Evolutionary conservation across 768 basidiomycete genomes (phyloP).

Genomic region (Lentinula raphanica): DNA sequence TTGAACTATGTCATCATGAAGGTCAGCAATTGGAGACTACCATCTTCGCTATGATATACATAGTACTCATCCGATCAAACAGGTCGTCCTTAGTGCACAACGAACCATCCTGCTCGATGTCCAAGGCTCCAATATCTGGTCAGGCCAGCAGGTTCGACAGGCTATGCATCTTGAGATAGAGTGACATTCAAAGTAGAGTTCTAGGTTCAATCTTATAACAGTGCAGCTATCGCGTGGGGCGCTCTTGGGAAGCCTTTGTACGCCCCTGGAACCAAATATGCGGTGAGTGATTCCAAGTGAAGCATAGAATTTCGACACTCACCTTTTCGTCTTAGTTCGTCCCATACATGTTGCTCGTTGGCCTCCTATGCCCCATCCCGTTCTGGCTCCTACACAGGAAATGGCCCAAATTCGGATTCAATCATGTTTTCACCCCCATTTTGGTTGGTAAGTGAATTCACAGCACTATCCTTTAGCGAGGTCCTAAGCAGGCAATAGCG

Average conservation of each 20-base stretch:
- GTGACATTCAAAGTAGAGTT: not conserved
- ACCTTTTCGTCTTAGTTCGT: constrained; percentile 29
- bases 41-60: not conserved
- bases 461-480: not conserved
- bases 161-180: not conserved
- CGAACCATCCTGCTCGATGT: constrained; percentile 36
- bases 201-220: constrained; percentile 44
- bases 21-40: constrained; percentile 22
- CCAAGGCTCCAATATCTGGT: constrained; percentile 51
- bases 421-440: constrained; percentile 36
- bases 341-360: constrained; percentile 38
- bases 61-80: not conserved
- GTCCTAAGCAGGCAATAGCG: constrained; percentile 9
- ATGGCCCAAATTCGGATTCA: constrained; percentile 41
- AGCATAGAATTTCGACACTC: not conserved
- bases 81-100: constrained; percentile 27
- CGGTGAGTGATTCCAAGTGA: constrained; percentile 23
- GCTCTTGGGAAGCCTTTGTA: constrained; percentile 45
- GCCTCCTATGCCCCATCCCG: constrained; percentile 45
- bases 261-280: constrained; percentile 38
- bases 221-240: constrained; percentile 50
- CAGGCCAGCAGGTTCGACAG: constrained; percentile 41
- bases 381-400: constrained; percentile 44
- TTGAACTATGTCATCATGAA: constrained; percentile 49
- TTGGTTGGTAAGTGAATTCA: constrained; percentile 24